A percentile compares a stretch with the other conserved stretches of the same genome.
Conservation (phyloP, 305 asterid genomes). For the Withania somnifera region DNA sequence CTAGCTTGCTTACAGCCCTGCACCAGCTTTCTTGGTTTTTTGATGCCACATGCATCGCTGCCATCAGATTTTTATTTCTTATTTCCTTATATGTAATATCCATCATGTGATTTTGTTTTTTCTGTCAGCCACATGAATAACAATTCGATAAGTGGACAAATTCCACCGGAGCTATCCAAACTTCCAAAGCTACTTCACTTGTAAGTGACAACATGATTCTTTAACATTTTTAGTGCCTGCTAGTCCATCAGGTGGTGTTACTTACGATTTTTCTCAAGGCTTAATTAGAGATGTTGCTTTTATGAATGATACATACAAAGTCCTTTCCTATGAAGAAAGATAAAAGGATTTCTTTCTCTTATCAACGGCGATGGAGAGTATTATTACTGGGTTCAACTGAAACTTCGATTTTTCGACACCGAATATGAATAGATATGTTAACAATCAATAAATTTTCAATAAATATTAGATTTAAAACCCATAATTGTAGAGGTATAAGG, state of each 20-base stretch:
- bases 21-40: neutral
- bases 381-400: neutral
- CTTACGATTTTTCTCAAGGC: neutral
- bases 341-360: neutral
- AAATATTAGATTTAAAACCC: neutral
- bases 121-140: constrained; percentile 96
- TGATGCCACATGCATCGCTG: neutral
- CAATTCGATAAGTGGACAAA: constrained; percentile 86
- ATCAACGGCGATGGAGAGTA: neutral
- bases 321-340: neutral
- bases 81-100: constrained; percentile 3
- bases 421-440: neutral
- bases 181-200: constrained; percentile 84
- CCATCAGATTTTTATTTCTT: neutral
- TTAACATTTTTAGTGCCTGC: neutral
- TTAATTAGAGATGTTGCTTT: neutral
- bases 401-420: neutral
- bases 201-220: constrained; percentile 41
- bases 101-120: constrained; percentile 3
- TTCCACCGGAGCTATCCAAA: constrained; percentile 67
- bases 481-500: neutral
- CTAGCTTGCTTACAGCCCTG: neutral
- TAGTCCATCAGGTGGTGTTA: neutral
- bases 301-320: neutral
- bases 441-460: neutral